phyloP scores from a whole-genome alignment of 2,329 filamentous ascomycete genomes.

The Ophiostoma sp. region DNA sequence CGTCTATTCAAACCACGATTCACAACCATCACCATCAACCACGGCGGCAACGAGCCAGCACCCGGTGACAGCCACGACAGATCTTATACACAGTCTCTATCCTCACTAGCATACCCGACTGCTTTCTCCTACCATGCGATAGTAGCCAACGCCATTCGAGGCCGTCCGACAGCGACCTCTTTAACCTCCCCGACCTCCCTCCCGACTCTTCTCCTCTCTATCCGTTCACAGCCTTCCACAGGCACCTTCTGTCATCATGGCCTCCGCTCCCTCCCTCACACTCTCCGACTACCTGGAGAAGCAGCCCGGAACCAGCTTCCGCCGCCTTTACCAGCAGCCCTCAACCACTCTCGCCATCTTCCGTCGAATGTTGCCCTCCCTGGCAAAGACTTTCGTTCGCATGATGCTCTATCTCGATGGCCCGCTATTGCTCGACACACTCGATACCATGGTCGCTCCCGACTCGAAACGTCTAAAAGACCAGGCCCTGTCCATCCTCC shows the following conservation, averaged over 20 bases:
- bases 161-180: constrained; percentile 13
- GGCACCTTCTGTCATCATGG: constrained; percentile 41
- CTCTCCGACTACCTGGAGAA: constrained; percentile 90
- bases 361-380: constrained; percentile 89
- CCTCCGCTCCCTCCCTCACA: constrained; percentile 53
- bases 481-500: constrained; percentile 76
- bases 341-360: constrained; percentile 95
- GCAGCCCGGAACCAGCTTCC: constrained; percentile 85
- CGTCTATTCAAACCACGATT: background rate
- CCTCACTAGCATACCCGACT: background rate
- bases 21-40: background rate
- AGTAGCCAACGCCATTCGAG: background rate
- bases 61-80: background rate
- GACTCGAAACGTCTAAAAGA: constrained; percentile 69
- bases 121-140: constrained; percentile 12
- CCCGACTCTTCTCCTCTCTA: background rate
- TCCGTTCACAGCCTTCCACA: background rate
- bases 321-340: constrained; percentile 90
- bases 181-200: background rate
- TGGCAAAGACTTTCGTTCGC: constrained; percentile 96
- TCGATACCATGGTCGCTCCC: constrained; percentile 83
- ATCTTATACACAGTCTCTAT: background rate
- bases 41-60: background rate
- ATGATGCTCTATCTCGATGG: constrained; percentile 86
- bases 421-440: constrained; percentile 74